Evolutionary conservation across 2,329 filamentous ascomycete species (phyloP), one percentile per base, ranked within the genome.

Genomic region (Aspergillus quadrilineatus): DNA sequence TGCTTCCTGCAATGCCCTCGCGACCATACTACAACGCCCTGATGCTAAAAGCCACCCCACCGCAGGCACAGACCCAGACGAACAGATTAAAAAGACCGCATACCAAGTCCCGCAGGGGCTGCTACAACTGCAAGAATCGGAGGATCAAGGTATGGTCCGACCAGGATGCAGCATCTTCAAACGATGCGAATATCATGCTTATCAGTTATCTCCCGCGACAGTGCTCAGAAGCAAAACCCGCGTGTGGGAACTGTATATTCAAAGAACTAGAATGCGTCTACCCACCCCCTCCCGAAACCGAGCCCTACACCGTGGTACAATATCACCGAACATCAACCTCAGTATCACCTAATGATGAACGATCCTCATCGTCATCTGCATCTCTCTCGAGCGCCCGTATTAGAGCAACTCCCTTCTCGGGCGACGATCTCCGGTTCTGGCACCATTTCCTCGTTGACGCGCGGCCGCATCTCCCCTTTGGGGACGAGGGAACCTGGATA

Each of bases 91-190:
- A 63, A 50, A 46, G 46, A 30, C 60, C 60, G 9, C 75, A 77
- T 64, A 75, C 68, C 43, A 77, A 77, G 57, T 76, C 74, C 6
- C 70, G 75, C 3, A 65, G 67, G 6, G 75, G 75, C 7, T 77
- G 75, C 56, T 66, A 70, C 56, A 73, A 65, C 55, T 77, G 75
- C 64, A 77, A 77, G 58, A 64, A 63, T 7, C 61, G 75, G 12
- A 81, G 77, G 60, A 78, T 81, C 53, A 82, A 81, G 66, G 79
- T 78, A 59, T 67, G 39, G 14, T 10, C 0, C 30, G 30, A 7
- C 5, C 17, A 30, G 17, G 6, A 43, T 1, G 28, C 28, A 17
- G 7, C 10, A 8, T 12, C 36, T n/a, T 12, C 14, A 28, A 22
- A 22, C 7, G 30, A 9, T 32, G 12, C 8, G 32, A 10, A 28